These are phyloP conservation scores for Umbelopsis sp. DNA, from an alignment of 192 early-diverging fungal genomes.

Conservation along the genomic window DNA sequence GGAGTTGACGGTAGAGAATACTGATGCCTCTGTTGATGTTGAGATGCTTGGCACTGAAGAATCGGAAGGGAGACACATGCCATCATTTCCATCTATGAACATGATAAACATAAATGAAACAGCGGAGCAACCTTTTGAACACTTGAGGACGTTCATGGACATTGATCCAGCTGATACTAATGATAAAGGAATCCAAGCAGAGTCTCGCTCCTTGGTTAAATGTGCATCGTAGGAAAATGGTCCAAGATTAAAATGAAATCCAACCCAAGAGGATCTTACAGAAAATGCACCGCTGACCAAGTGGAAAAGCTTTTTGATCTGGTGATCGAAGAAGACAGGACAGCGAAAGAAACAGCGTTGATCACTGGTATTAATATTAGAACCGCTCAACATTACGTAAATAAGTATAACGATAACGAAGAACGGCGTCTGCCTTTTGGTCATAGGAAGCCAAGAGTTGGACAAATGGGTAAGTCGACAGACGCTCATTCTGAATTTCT, in stretches of 20 bases:
- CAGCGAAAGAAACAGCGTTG: no score
- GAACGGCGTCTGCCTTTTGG: no score
- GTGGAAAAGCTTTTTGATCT: slow-evolving; percentile 26
- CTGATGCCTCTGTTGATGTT: slow-evolving; percentile 14
- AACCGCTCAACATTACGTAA: no score
- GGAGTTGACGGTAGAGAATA: slow-evolving; percentile 13
- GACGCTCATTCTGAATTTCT: no score
- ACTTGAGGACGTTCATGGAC: slow-evolving; percentile 23
- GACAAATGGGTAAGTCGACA: no score
- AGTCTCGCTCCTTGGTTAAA: slow-evolving; percentile 16
- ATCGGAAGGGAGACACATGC: slow-evolving; percentile 3
- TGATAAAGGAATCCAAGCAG: slow-evolving; percentile 8
- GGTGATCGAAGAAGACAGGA: slow-evolving; percentile 19
- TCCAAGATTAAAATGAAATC: slow-evolving; percentile 4
- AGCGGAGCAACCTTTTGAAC: slow-evolving; percentile 18
- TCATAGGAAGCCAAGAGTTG: no score
- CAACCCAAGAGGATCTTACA: slow-evolving; percentile 25
- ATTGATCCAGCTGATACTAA: slow-evolving; percentile 22
- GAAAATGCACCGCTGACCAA: slow-evolving; percentile 20
- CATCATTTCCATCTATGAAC: slow-evolving; percentile 3
- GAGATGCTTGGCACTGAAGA: slow-evolving; percentile 13
- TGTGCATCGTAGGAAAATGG: slow-evolving; percentile 12
- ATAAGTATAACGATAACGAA: no score
- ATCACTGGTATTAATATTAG: no score
- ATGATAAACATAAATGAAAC: slow-evolving; percentile 3